These are phyloP conservation scores for Cornus florida DNA, from an alignment of 148 eudicot species.

Conservation along the genomic window DNA sequence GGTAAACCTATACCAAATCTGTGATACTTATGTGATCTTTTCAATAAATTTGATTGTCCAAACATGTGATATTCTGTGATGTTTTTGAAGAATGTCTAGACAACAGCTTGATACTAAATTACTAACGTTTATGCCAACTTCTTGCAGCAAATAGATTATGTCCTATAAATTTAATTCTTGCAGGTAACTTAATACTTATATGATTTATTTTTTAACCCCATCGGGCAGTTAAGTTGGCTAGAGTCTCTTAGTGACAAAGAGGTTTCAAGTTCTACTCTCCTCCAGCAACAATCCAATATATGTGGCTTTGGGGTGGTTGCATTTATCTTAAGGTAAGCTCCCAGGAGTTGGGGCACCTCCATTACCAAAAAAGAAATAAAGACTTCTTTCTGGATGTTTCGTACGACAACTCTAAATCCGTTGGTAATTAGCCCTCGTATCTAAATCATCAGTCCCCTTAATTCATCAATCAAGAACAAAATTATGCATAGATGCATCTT, in stretches of 20 bases:
- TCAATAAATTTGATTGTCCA: no score
- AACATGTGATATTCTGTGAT: neutral
- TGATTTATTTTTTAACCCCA: neutral
- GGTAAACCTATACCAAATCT: neutral
- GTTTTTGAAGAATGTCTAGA: no score
- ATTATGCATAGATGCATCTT: neutral
- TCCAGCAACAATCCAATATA: no score
- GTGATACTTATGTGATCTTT: neutral
- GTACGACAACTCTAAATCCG: neutral
- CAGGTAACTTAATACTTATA: neutral
- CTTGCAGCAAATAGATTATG: neutral
- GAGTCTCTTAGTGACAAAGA: no score
- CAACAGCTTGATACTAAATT: neutral
- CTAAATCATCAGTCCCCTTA: neutral
- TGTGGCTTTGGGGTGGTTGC: no score
- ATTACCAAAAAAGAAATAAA: no score
- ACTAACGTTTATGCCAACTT: neutral
- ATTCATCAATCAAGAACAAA: neutral
- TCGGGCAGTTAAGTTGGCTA: no score
- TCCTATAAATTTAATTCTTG: neutral
- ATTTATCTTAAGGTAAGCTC: no score
- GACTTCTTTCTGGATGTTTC: neutral
- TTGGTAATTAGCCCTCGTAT: neutral
- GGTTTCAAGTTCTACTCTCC: no score
- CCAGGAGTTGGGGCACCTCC: no score